Base-by-base conservation (phyloP, 2,329 filamentous ascomycete genomes). In the Cercospora nicotianae region DNA sequence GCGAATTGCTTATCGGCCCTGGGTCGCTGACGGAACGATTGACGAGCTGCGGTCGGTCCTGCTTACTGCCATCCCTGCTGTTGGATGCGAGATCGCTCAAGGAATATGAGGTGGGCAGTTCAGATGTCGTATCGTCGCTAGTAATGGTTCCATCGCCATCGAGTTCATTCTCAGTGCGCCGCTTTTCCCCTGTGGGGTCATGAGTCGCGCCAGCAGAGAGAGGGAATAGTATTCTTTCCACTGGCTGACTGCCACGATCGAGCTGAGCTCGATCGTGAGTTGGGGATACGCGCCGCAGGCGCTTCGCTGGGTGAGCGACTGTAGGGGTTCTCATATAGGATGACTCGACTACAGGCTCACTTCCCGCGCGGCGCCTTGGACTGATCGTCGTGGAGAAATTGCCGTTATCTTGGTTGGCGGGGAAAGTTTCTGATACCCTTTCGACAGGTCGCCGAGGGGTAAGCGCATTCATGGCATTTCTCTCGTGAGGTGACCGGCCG, bases 81-180 rank as follows among this genome's bases (percentile, higher is more conserved):
- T 70, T 63, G 0, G 74, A 72, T 5, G 74, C 72, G 7, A 72
- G 65, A 45, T 77, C 73, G 36, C 75, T 77, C 23, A 79, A 65
- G 6, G 76, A 77, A 55, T 79, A 79, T 2, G 77, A 75, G 8
- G 74, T 77, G 1, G 78, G 78, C 12, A 79, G 63, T 66, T 79
- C 75, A 3, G 77, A 78, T 9, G 73, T 76, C 3, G 65, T 69
- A 3, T 74, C 72, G 39, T 70, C 64, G 9, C 60, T 66, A 20
- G 18, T 42, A 6, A 48, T 51, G 5, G 67, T 70, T 16, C 53
- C 64, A 31, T 61, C 36, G 26, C 39, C 60, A 42, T n/a, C 42
- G 10, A 33, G 20, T 23, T 12, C 57, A 48, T 57, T 61, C 9
- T 9, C 23, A 45, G n/a, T 36, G 57, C 28, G 53, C 18, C n/a